A percentile compares a stretch with the other conserved stretches of the same genome.
Conservation (phyloP, 2,329 filamentous ascomycete species). For the Fusarium foetens region DNA sequence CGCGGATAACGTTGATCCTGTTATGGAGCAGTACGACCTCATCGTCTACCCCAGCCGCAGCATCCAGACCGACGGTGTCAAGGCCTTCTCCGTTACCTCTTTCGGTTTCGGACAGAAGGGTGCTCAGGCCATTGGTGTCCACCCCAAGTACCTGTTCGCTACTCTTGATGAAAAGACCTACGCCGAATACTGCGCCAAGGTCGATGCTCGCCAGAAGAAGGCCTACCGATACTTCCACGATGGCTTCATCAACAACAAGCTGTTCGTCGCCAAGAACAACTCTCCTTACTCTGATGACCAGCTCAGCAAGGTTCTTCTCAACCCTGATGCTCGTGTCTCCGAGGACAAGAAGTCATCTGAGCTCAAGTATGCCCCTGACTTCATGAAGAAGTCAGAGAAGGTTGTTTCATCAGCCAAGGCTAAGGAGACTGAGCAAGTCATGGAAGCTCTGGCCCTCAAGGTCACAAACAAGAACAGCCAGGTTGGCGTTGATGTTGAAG, state of each 20-base stretch:
- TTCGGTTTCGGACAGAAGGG: conserved; percentile 99
- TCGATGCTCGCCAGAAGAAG: conserved; percentile 95
- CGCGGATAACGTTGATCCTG: conserved; percentile 94
- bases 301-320: conserved; percentile 88
- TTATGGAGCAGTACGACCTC: conserved; percentile 98
- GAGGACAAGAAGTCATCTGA: conserved; percentile 87
- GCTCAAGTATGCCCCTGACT: conserved; percentile 76
- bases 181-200: conserved; percentile 84
- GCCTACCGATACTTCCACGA: conserved; percentile 99
- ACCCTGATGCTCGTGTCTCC: conserved; percentile 88
- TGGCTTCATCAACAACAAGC: conserved; percentile 94
- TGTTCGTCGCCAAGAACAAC: conserved; percentile 95
- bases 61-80: conserved; percentile 97
- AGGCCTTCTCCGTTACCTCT: conserved; percentile 98
- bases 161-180: conserved; percentile 90
- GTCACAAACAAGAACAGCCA: conserved; percentile 70
- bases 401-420: conserved; percentile 58
- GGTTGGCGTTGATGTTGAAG: conserved; percentile 94
- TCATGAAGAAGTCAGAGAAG: conserved; percentile 73
- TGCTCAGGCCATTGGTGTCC: conserved; percentile 94
- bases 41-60: conserved; percentile 95
- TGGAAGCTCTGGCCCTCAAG: conserved; percentile 79
- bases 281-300: conserved; percentile 90
- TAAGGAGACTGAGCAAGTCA: conserved; percentile 76
- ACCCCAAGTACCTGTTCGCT: conserved; percentile 95